Conservation (phyloP, 805 yeast genomes). For the Metschnikowia colocasiae region DNA sequence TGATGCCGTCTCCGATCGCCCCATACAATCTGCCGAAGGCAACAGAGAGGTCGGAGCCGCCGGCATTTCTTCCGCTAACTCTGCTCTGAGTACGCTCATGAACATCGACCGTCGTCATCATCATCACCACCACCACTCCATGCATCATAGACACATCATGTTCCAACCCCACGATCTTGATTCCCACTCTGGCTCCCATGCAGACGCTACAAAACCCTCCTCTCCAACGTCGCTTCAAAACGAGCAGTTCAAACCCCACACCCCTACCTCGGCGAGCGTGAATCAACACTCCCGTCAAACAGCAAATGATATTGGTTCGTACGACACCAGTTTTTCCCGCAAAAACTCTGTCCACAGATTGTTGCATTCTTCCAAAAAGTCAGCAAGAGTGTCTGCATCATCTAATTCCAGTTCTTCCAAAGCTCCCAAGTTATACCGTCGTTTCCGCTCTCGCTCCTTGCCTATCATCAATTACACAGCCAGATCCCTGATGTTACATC, state of each 20-base stretch:
- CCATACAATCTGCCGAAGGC: conserved; percentile 1
- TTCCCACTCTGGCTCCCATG: not conserved
- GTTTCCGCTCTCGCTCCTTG: conserved; percentile 37
- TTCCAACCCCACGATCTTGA: conserved; percentile 23
- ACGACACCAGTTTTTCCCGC: conserved; percentile 8
- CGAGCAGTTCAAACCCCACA: conserved; percentile 7
- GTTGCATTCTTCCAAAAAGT: conserved; percentile 12
- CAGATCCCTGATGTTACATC: conserved; percentile 15
- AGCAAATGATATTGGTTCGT: conserved; percentile 1
- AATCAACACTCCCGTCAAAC: conserved; percentile 6
- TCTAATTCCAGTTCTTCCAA: conserved; percentile 14
- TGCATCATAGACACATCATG: conserved; percentile 18
- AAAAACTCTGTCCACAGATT: conserved; percentile 10
- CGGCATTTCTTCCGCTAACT: not conserved
- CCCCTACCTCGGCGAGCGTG: conserved; percentile 9
- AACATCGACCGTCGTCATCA: conserved; percentile 8
- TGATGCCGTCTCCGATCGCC: conserved; percentile 8
- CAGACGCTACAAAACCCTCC: not conserved
- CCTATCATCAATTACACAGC: conserved; percentile 39
- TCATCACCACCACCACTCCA: conserved; percentile 8
- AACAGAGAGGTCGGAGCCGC: conserved; percentile 8
- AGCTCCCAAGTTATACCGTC: conserved; percentile 34
- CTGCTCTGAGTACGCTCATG: conserved; percentile 5
- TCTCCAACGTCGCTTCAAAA: not conserved
- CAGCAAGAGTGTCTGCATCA: conserved; percentile 10